These are phyloP conservation scores for Populus tomentosa DNA, from an alignment of 441 rosid genomes.

Conservation along the genomic window DNA sequence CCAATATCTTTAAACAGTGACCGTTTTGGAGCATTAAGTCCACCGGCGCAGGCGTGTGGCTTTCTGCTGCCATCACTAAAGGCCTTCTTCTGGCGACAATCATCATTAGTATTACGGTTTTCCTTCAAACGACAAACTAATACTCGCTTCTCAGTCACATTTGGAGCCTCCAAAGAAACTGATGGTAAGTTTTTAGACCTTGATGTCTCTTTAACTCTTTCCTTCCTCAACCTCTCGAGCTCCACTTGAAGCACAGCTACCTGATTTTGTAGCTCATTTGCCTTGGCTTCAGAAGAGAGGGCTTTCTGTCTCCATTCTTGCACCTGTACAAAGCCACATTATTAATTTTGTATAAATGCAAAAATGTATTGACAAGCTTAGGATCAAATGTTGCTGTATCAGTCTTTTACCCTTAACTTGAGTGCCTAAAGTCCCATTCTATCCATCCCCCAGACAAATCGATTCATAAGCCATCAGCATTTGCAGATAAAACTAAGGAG, in stretches of 20 bases:
- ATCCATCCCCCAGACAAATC: background rate
- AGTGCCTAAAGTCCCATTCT: background rate
- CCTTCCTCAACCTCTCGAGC: slow-evolving; percentile 38
- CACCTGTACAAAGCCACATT: slow-evolving; percentile 31
- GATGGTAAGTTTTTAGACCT: slow-evolving; percentile 20
- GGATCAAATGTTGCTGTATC: background rate
- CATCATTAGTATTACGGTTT: slow-evolving; percentile 25
- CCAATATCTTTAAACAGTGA: slow-evolving; percentile 43
- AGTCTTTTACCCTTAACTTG: background rate
- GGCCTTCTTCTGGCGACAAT: slow-evolving; percentile 13
- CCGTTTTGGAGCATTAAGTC: slow-evolving; percentile 19
- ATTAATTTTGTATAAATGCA: background rate
- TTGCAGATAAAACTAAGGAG: background rate
- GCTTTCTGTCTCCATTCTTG: slow-evolving; percentile 72
- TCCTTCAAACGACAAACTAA: slow-evolving; percentile 60
- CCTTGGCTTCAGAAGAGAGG: slow-evolving; percentile 40
- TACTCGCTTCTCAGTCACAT: slow-evolving; percentile 71
- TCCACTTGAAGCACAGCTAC: slow-evolving; percentile 39
- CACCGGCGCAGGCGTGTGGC: slow-evolving; percentile 13
- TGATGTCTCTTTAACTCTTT: slow-evolving; percentile 11
- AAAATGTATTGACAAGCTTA: background rate
- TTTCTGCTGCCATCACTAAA: slow-evolving; percentile 31
- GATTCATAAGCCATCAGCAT: background rate
- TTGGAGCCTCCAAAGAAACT: slow-evolving; percentile 23
- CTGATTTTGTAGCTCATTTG: slow-evolving; percentile 37